Base-by-base conservation (phyloP, 129 eudicot genomes). In the Flaveria linearis region DNA sequence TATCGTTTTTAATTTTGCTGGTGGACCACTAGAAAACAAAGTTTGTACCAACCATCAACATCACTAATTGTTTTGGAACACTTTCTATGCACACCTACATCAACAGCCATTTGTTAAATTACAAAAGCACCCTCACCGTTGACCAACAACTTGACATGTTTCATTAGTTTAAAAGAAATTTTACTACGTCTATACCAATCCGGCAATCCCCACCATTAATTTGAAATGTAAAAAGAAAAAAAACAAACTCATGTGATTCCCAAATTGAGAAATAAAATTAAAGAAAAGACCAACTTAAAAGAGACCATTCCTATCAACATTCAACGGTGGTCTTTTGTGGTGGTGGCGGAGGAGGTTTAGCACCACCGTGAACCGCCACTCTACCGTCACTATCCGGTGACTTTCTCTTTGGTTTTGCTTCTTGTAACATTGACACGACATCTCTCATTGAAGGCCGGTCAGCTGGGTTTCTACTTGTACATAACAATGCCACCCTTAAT, bases 381-480 rank as follows among this genome's bases (percentile, higher is more conserved):
- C 53, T 76, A 50, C 63, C 73, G 17, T 78, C 87, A 55, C 69
- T 62, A 5, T 73, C 93, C 1, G 92, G 90, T 5, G 82, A 36
- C 74, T 95, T 95, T 70, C 99, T 79, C 77, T 82, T 87, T 10
- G 99, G 99, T 85, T 87, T 91, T 53, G 96, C 99, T 83, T 91
- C 99, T 68, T 87, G 87, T 42, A 95, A 81, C 99, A 95, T 95
- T 5, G 99, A 89, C n/a, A 95, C 90, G 0, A 95, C 99, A 36
- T 95, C 99, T 47, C 99, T 91, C 99, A 95, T 95, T 20, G 99
- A 84, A 18, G 99, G 99, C 16, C 99, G 82, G 10, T 95, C 99
- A 8, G 90, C 94, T n/a, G 99, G 99, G 62, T 87, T 87, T 30
- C 89, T 85, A 69, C 97, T 91, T 0, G 99, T 95, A 72, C 97